Evolutionary conservation across 768 basidiomycete genomes (phyloP).

Genomic region (Boletus subcaerulescens): DNA sequence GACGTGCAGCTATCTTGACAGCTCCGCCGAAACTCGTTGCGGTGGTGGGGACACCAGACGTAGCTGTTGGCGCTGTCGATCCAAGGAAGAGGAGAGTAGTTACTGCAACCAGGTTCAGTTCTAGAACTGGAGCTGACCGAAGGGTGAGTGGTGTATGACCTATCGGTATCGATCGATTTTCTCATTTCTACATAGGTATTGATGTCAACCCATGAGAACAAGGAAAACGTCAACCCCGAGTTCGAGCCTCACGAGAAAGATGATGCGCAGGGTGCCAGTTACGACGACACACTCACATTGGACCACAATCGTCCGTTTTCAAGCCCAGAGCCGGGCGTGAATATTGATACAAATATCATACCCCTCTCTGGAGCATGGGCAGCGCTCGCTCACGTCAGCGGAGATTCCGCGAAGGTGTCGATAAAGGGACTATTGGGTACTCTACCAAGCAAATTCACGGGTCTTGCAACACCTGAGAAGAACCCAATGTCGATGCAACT

Average conservation of each 20-base stretch:
- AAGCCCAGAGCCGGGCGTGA: constrained; percentile 41
- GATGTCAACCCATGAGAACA: constrained; percentile 78
- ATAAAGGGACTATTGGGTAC: constrained; percentile 60
- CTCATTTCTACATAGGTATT: constrained; percentile 52
- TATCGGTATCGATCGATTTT: background rate
- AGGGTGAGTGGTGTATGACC: constrained; percentile 48
- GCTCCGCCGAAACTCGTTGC: constrained; percentile 83
- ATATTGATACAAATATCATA: constrained; percentile 64
- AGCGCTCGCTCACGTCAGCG: constrained; percentile 48
- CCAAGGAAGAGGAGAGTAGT: constrained; percentile 79
- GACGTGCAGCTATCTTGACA: constrained; percentile 72
- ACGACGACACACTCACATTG: background rate
- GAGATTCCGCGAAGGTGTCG: constrained; percentile 24
- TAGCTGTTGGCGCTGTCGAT: constrained; percentile 88
- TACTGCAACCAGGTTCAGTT: constrained; percentile 85
- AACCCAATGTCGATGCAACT: constrained; percentile 94
- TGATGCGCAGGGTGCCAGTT: background rate
- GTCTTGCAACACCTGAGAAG: constrained; percentile 84
- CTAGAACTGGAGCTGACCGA: constrained; percentile 76
- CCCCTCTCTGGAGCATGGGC: constrained; percentile 75
- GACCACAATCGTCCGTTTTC: constrained; percentile 14
- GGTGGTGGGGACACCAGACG: constrained; percentile 82
- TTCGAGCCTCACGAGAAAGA: constrained; percentile 24
- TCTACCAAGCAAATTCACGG: constrained; percentile 67
- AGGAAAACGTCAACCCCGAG: constrained; percentile 28